Percentiles rank a stretch among this genome's conserved stretches.
Conservation (phyloP, 2,329 filamentous ascomycete genomes). For the Thielaviopsis musarum region DNA sequence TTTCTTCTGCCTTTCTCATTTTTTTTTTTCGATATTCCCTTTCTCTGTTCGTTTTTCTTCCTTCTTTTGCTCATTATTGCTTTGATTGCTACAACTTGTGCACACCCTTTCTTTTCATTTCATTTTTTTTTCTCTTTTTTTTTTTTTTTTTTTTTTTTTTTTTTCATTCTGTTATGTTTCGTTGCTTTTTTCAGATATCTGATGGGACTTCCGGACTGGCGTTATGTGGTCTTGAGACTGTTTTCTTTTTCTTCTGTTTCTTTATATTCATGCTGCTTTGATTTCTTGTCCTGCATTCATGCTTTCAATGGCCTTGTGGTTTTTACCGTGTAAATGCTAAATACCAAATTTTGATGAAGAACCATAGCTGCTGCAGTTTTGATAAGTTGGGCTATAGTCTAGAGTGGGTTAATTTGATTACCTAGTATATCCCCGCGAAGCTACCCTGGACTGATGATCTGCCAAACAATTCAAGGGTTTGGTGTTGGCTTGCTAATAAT, state of each 20-base stretch:
- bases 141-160: slow-evolving; percentile 3
- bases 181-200: slow-evolving; percentile 8
- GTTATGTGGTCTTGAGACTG: slow-evolving; percentile 4
- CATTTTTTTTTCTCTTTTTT: slow-evolving; percentile 1
- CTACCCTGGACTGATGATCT: neutral
- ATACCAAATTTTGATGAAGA: neutral
- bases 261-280: neutral
- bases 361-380: neutral
- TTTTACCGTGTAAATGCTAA: neutral
- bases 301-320: neutral
- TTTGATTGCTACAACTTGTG: neutral
- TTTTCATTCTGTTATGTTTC: slow-evolving; percentile 11
- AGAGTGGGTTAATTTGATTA: neutral
- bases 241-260: neutral
- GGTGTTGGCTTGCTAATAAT: neutral
- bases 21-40: neutral
- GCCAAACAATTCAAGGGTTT: neutral
- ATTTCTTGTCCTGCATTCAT: slow-evolving; percentile 1
- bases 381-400: neutral
- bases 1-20: neutral
- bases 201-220: slow-evolving; percentile 3
- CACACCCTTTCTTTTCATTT: neutral
- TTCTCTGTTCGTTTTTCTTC: neutral
- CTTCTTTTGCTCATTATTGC: neutral
- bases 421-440: neutral